A percentile compares a stretch with the other conserved stretches of the same genome.
Conservation (phyloP, 2,329 filamentous ascomycete species). For the Teratosphaeria nubilosa region DNA sequence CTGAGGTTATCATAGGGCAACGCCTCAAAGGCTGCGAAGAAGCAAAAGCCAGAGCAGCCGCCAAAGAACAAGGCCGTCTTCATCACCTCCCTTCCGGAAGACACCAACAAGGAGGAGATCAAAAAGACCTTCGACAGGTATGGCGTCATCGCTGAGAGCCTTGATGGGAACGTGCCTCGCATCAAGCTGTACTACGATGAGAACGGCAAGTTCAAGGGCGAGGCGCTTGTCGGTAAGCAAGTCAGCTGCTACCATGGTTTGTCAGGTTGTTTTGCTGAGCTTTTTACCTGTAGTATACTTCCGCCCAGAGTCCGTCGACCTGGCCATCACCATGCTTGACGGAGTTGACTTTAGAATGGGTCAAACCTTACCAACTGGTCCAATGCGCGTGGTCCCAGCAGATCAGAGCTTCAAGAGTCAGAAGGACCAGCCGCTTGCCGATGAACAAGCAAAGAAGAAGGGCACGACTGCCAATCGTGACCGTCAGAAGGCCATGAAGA, state of each 20-base stretch:
- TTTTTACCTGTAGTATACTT: constrained; percentile 59
- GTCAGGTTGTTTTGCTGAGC: background rate
- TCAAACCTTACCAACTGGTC: constrained; percentile 42
- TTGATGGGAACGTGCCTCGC: constrained; percentile 74
- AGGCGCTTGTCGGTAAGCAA: constrained; percentile 57
- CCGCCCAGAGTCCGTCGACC: constrained; percentile 82
- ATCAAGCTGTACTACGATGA: constrained; percentile 89
- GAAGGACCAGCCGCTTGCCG: constrained; percentile 46
- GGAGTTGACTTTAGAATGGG: constrained; percentile 70
- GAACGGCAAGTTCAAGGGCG: constrained; percentile 79
- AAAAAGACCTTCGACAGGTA: constrained; percentile 78
- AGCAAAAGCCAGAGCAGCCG: constrained; percentile 35
- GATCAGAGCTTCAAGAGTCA: constrained; percentile 88
- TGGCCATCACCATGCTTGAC: constrained; percentile 71
- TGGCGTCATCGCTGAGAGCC: constrained; percentile 86
- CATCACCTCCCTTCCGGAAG: constrained; percentile 74
- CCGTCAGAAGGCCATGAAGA: constrained; percentile 73
- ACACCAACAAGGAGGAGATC: constrained; percentile 72
- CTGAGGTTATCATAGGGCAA: background rate
- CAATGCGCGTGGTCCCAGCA: constrained; percentile 72
- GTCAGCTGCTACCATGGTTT: background rate
- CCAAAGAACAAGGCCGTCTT: constrained; percentile 73
- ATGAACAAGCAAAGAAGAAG: constrained; percentile 33
- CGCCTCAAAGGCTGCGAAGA: constrained; percentile 18
- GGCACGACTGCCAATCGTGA: constrained; percentile 40